Base-by-base conservation (phyloP, 495 filamentous ascomycete genomes). In the Hypoxylon perforatum region DNA sequence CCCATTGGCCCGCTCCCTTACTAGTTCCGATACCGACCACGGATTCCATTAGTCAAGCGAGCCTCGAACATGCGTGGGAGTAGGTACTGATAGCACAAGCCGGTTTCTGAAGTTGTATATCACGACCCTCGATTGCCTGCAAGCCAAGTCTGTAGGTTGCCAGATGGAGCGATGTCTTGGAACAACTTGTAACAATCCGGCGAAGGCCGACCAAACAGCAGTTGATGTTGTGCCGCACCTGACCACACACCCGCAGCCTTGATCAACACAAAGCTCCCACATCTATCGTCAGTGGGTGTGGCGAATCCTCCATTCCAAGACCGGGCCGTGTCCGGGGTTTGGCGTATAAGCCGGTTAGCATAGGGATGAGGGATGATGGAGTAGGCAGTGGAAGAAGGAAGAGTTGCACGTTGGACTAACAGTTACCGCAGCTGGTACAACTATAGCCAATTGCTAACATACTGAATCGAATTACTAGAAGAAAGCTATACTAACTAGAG, bases 151-250 rank as follows among this genome's bases (percentile, higher is more conserved):
- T 65, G 61, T 64, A 10, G 28, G 65, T 51, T 38, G 61, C 59
- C 56, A 52, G 60, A 65, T 57, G 51, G 33, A 61, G 66, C 36
- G 36, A 9, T 10, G 1, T 5, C 30, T 33, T 4, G 30, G 3
- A 33, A 61, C 30, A 3, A 4, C 30, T 33, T 4, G 30, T 1
- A 33, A 61, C 39, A 57, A 52, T 19, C 52, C 61, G 66, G 66
- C 41, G 55, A 50, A 57, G 56, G 35, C 66, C 61, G 66, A 58
- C 65, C 65, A 69, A 69, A 69, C 65, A 69, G 60, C 60, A 69
- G 38, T 50, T 61, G 61, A 65, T 56, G 54, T 61, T 33, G 12
- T 64, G 35, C 61, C 61, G 61, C 66, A 69, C 66, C 66, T 69
- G 61, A 65, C 57, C 65, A 63, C 38, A 30, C 42, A 3, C 49